Base-by-base conservation (phyloP, 139 green algal genomes). In the Chlamydomonas asymmetrica region DNA sequence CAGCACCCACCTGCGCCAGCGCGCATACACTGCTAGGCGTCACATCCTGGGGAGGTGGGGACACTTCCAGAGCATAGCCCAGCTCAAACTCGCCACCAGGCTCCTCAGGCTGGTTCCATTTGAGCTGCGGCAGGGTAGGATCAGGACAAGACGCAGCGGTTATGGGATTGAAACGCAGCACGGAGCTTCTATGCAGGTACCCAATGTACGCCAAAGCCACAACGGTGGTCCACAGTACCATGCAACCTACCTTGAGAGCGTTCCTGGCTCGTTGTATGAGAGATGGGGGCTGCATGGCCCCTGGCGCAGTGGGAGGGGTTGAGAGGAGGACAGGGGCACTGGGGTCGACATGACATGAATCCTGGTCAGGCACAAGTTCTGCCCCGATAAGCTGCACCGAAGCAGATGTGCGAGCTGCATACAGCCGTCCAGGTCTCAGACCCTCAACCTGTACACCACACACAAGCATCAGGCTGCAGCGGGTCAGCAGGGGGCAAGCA, bases 21-120 rank as follows among this genome's bases (percentile, higher is more conserved):
- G 10, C 25, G 38, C 39, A 50, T 16, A 52, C 35, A 38, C 32
- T n/a, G 37, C 34, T 2, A 23, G 61, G 4, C 7, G 8, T 29
- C 5, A 40, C 27, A 6, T 34, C 27, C 13, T 39, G 43, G 0
- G 79, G 87, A n/a, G 72, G 59, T 5, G 86, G 83, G n/a, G 50
- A 45, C 37, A 92, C 75, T 75, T 88, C 68, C 66, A 87, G 70
- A 41, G 84, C 67, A 63, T 92, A 93, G 7, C 62, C 52, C 13
- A 82, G 70, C 18, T 74, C 62, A 48, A 90, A 85, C 20, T 76
- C 60, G 10, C 90, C 90, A 23, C 89, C 90, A 41, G 84, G 87
- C 59, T 94, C 90, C 54, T 89, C 82, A 1, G 90, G 90, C 39
- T 83, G 59, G 20, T 40, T 65, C 87, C 89, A 94, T 64, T 91